Evolutionary conservation across 768 basidiomycete genomes (phyloP).

Genomic region (Rhodosporidiobolus odoratus): DNA sequence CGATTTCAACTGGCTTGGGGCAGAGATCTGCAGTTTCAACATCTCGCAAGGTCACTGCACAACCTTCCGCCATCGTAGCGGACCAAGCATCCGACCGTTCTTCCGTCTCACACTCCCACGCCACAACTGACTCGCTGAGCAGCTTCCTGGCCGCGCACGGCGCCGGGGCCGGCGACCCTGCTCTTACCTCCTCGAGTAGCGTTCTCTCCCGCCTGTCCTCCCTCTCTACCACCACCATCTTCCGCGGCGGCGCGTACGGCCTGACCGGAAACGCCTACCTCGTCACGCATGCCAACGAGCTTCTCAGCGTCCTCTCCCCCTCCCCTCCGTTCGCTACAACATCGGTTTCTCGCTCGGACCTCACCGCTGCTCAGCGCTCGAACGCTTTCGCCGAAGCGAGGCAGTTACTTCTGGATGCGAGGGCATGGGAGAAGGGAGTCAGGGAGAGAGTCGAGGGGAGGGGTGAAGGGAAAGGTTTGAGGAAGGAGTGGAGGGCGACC

Average conservation of each 20-base stretch:
- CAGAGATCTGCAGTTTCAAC: too few relatives aligned
- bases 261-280: constrained; percentile 30
- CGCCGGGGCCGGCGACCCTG: not conserved
- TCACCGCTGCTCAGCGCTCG: not conserved
- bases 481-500: not conserved
- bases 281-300: not conserved
- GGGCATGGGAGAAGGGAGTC: not conserved
- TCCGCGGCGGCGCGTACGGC: constrained; percentile 25
- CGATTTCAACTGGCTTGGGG: too few relatives aligned
- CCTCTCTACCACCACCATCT: not conserved
- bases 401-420: not conserved
- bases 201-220: not conserved
- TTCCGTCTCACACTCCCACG: not conserved
- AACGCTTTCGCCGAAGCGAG: not conserved
- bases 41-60: too few relatives aligned
- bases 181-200: too few relatives aligned
- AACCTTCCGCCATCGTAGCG: too few relatives aligned
- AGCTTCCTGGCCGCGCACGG: not conserved
- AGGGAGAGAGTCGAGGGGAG: not conserved
- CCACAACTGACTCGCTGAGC: not conserved
- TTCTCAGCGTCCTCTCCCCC: not conserved
- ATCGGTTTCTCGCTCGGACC: not conserved
- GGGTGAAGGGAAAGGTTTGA: not conserved
- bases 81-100: not conserved
- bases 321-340: not conserved